These are phyloP conservation scores for Asterionellopsis glacialis DNA, from an alignment of 108 stramenopile genomes.

Conservation along the genomic window DNA sequence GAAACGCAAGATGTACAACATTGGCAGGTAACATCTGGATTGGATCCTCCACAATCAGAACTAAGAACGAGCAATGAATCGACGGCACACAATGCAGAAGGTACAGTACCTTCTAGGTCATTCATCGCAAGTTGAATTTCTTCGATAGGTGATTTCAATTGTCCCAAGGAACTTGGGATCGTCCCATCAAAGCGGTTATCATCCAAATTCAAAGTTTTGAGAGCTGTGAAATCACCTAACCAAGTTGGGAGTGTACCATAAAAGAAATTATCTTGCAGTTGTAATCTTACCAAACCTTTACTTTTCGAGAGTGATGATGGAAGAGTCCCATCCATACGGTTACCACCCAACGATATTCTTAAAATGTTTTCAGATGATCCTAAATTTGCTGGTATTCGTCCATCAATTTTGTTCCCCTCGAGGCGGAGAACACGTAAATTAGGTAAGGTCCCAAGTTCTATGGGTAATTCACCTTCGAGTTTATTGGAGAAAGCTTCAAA, in stretches of 20 bases:
- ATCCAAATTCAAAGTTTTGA: slow-evolving; percentile 31
- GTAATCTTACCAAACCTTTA: neutral
- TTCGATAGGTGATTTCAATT: slow-evolving; percentile 27
- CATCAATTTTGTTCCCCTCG: slow-evolving; percentile 8
- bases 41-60: slow-evolving; percentile 24
- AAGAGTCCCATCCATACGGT: slow-evolving; percentile 6
- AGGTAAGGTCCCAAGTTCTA: neutral
- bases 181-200: slow-evolving; percentile 24
- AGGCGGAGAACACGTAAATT: slow-evolving; percentile 6
- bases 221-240: slow-evolving; percentile 20
- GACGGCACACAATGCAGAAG: slow-evolving; percentile 21
- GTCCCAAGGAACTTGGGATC: slow-evolving; percentile 34
- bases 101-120: slow-evolving; percentile 42
- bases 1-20: slow-evolving; percentile 42
- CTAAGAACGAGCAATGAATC: neutral
- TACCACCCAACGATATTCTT: slow-evolving; percentile 1
- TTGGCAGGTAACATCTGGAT: slow-evolving; percentile 26
- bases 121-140: slow-evolving; percentile 46
- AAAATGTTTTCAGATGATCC: neutral
- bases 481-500: slow-evolving; percentile 1
- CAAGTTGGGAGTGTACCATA: slow-evolving; percentile 31
- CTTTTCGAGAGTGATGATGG: neutral
- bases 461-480: neutral
- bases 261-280: slow-evolving; percentile 1
- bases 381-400: slow-evolving; percentile 3